Base-by-base conservation (phyloP, 169 alveolate species). In the Eimeria falciformis region DNA sequence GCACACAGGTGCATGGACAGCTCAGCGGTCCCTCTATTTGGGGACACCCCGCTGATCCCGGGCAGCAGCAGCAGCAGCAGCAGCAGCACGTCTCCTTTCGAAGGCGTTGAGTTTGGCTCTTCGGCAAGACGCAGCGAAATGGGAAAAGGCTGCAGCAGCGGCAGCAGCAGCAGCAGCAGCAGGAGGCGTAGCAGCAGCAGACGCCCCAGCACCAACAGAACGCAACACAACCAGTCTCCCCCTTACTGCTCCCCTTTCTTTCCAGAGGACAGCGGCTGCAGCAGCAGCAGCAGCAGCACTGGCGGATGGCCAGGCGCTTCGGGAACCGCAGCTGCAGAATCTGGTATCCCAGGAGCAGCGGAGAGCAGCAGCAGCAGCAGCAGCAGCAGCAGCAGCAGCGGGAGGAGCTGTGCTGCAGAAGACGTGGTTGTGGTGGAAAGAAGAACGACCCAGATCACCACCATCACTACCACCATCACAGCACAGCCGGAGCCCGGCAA, bases 401-500 rank as follows among this genome's bases (percentile, higher is more conserved):
- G 45, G 46, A 66, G 45, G 5, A 27, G 78, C 45, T 27, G 18
- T 4, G 50, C 56, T 2, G 55, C 56, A 40, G 82, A 71, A 40
- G 82, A 71, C 7, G 82, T 71, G 12, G 25, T 71, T 50, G 6
- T 71, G 82, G 29, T 71, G 3, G 82, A 37, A 17, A 40, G 55
- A 17, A 71, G 82, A 40, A 71, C 55, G 23, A 71, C 82, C 50
- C 50, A 29, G 58, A 29, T 37, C 58, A 71, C 55, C 50, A 71
- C 82, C 82, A 71, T 40, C 5, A 58, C 27, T 25, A 71, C 82
- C 82, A 71, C 82, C 55, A 71, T 71, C 82, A 71, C 82, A 5
- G 82, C 82, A 23, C 82, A 71, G 82, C 82, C 82, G 2, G 82
- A 71, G 17, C 56, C 47, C 6, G 82, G 82, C 58, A 40, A 5